Conservation (phyloP, 2,329 filamentous ascomycete species). For the Decorospora gaudefroyi region DNA sequence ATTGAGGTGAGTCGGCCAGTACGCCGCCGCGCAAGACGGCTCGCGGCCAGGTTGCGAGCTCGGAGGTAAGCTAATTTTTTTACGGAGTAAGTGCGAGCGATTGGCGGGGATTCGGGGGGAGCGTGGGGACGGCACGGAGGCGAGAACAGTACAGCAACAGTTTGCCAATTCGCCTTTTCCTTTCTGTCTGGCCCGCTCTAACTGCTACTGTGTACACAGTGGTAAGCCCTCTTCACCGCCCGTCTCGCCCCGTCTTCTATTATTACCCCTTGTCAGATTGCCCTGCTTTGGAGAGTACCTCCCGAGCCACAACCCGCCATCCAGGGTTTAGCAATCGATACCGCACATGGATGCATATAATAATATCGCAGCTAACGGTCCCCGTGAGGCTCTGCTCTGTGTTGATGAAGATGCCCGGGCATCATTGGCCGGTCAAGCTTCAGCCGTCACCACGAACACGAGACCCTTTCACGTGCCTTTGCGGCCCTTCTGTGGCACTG, state of each 20-base stretch:
- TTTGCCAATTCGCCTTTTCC: background rate
- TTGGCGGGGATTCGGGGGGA: slow-evolving; percentile 32
- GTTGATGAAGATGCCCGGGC: slow-evolving; percentile 1
- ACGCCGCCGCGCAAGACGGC: slow-evolving; percentile 24
- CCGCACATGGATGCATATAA: slow-evolving; percentile 8
- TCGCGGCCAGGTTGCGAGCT: slow-evolving; percentile 33
- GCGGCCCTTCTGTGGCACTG: slow-evolving; percentile 1
- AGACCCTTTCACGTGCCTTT: slow-evolving; percentile 3
- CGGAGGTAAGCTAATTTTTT: slow-evolving; percentile 35
- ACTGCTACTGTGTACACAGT: background rate
- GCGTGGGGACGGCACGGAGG: slow-evolving; percentile 38
- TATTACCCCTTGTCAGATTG: slow-evolving; percentile 14
- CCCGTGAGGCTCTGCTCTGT: slow-evolving; percentile 27
- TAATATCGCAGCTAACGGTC: slow-evolving; percentile 18
- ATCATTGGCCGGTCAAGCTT: slow-evolving; percentile 1
- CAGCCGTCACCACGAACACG: slow-evolving; percentile 7
- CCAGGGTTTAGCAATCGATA: slow-evolving; percentile 19
- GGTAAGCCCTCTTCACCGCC: background rate
- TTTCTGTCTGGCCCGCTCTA: background rate
- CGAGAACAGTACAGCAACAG: slow-evolving; percentile 3
- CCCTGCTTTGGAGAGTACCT: slow-evolving; percentile 9
- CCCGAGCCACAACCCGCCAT: slow-evolving; percentile 10
- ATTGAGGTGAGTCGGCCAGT: slow-evolving; percentile 30
- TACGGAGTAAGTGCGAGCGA: slow-evolving; percentile 26
- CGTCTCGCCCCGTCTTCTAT: slow-evolving; percentile 19